phyloP scores from a whole-genome alignment of 1,284 basidiomycete genomes.

The Cutaneotrichosporon dermatis region DNA sequence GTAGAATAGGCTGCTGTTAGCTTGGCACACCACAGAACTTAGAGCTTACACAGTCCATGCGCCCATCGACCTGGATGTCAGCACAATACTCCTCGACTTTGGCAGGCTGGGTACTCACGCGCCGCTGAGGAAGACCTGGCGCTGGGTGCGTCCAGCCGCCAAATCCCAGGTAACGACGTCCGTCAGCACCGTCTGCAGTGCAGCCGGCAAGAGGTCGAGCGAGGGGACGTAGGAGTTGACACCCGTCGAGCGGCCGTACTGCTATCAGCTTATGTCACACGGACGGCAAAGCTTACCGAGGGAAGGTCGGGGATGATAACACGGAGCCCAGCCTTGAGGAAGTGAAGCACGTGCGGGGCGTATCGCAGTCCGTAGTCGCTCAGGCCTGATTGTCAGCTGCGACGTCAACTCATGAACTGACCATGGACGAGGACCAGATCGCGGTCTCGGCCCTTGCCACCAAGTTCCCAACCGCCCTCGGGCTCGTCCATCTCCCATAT shows the following conservation, averaged over 20 bases:
- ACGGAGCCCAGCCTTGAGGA: conserved; percentile 52
- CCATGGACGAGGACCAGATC: conserved; percentile 49
- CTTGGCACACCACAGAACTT: neutral
- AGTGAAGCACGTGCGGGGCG: conserved; percentile 48
- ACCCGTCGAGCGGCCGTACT: conserved; percentile 50
- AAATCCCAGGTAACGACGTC: conserved; percentile 47
- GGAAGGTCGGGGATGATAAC: conserved; percentile 54
- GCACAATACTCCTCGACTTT: neutral
- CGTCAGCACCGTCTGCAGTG: conserved; percentile 51
- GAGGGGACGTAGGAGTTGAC: conserved; percentile 52
- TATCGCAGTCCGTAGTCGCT: conserved; percentile 50
- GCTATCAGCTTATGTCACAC: conserved; percentile 5
- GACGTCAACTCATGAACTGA: conserved; percentile 18
- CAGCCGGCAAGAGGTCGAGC: conserved; percentile 48
- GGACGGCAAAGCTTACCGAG: conserved; percentile 31
- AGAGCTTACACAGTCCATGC: conserved; percentile 27
- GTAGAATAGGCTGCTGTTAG: conserved; percentile 35
- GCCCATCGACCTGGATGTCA: conserved; percentile 27
- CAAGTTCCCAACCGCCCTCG: conserved; percentile 38
- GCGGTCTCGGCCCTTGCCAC: conserved; percentile 35
- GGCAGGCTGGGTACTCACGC: conserved; percentile 32
- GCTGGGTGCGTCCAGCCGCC: conserved; percentile 30
- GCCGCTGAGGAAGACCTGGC: conserved; percentile 50
- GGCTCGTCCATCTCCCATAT: conserved; percentile 44
- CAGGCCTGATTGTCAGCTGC: conserved; percentile 30